Conservation (phyloP, 331 rosid species). For the Cydonia oblonga region DNA sequence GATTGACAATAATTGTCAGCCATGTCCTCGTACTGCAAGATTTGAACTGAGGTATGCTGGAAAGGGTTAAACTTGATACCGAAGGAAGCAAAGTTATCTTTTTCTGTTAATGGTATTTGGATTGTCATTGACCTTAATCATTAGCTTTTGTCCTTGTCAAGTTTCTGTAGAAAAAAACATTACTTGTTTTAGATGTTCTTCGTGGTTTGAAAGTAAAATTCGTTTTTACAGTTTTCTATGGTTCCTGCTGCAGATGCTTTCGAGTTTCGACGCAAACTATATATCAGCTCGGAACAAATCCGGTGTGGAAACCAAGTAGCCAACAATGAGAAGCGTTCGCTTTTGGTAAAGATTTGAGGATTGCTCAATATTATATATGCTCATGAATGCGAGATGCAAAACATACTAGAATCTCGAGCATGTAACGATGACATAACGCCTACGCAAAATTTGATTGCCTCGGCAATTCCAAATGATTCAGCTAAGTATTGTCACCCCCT, state of each 20-base stretch:
- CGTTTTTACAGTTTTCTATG: neutral
- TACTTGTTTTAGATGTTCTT: neutral
- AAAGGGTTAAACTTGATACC: neutral
- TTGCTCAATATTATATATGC: neutral
- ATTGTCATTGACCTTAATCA: neutral
- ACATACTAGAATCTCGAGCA: neutral
- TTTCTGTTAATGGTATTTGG: neutral
- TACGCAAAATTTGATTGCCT: neutral
- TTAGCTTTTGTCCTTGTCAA: neutral
- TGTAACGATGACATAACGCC: neutral
- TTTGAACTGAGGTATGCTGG: too few relatives aligned
- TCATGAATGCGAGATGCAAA: neutral
- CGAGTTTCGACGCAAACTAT: neutral
- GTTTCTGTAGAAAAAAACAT: neutral
- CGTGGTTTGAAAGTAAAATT: neutral
- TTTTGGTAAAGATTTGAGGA: neutral
- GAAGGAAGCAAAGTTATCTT: neutral
- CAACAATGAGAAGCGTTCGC: too few relatives aligned
- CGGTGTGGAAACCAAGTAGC: neutral
- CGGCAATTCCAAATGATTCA: neutral
- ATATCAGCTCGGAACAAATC: conserved; percentile 2
- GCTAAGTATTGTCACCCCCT: neutral
- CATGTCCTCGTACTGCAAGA: neutral
- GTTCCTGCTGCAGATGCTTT: neutral
- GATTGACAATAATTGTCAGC: neutral